Base-by-base conservation (phyloP, 257 asterid genomes). In the Thymus mandschuricus region DNA sequence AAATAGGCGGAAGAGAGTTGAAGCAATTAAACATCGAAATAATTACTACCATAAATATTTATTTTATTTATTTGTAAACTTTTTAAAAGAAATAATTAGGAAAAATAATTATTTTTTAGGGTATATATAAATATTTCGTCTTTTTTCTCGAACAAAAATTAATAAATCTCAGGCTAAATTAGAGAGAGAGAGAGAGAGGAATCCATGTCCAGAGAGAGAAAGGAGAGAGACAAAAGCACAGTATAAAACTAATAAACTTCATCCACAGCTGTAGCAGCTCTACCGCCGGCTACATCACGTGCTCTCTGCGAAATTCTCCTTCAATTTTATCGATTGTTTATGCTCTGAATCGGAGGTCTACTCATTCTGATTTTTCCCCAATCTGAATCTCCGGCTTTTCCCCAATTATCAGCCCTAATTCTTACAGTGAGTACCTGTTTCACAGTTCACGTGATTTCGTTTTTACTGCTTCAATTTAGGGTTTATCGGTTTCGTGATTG, bases 251-350 rank as follows among this genome's bases (percentile, higher is more conserved):
- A 15, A 5, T 15, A 52, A 6, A 52, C 34, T 5, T 9, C 51
- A 15, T 33, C 5, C 70, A 30, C 65, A 63, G 76, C 58, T 63
- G 77, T 64, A 52, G 65, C 77, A 72, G 57, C 59, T 52, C 10
- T 55, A 64, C 30, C 71, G 77, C 71, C 77, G 71, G 77, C 77
- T 40, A 30, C 71, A 72, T 72, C 77, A 64, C 77, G 66, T 64
- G 77, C 71, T 12, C 70, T 71, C 70, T 71, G 63, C 70, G 41
- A 52, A 21, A 38, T 13, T 11, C 57, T 15, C 59, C 30, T 51
- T 51, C 1, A 2, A 6, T 46, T 12, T 41, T 41, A 51, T 64
- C 46, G 33, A 73, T 73, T 64, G 72, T 55, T 73, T 55, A 64
- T 64, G 30, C 64, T 72, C 28, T 30, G 29, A 63, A 33, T 70